phyloP scores from a whole-genome alignment of 805 yeast genomes.

The Monosporozyma siamensis region DNA sequence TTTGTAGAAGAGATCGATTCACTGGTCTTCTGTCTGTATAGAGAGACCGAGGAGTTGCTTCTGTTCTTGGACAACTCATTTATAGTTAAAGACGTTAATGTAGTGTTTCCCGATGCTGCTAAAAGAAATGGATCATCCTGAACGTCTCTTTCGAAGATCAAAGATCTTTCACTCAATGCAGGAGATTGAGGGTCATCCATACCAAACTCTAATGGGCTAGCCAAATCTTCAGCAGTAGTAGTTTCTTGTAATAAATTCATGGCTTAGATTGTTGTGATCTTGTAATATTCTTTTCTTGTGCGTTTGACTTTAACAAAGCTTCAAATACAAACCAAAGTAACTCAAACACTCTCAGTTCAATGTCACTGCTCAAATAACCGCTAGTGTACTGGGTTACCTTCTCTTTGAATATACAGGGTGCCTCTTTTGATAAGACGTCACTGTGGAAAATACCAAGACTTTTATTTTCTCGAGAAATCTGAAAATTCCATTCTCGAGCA shows the following conservation, averaged over 20 bases:
- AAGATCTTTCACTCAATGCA: slow-evolving; percentile 30
- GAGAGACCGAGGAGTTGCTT: slow-evolving; percentile 5
- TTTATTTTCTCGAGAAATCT: background rate
- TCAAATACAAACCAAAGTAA: no score
- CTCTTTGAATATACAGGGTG: no score
- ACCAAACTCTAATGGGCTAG: background rate
- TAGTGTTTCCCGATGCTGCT: slow-evolving; percentile 6
- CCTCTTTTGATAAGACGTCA: no score
- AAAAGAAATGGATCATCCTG: slow-evolving; percentile 34
- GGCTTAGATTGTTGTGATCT: no score
- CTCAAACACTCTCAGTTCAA: no score
- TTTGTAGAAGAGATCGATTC: slow-evolving; percentile 5
- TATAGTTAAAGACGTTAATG: background rate
- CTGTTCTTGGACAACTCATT: slow-evolving; percentile 1
- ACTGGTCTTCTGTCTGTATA: slow-evolving; percentile 5
- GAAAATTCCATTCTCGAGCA: background rate
- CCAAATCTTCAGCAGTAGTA: background rate
- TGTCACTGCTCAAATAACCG: no score
- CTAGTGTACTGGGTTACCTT: no score
- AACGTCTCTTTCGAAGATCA: slow-evolving; percentile 59
- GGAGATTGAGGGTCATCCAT: slow-evolving; percentile 6
- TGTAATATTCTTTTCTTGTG: no score
- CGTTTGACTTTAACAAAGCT: no score
- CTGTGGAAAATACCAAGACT: no score
- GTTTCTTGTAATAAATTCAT: background rate